phyloP scores from a whole-genome alignment of 306 rosid species.

The Senna siamea region DNA sequence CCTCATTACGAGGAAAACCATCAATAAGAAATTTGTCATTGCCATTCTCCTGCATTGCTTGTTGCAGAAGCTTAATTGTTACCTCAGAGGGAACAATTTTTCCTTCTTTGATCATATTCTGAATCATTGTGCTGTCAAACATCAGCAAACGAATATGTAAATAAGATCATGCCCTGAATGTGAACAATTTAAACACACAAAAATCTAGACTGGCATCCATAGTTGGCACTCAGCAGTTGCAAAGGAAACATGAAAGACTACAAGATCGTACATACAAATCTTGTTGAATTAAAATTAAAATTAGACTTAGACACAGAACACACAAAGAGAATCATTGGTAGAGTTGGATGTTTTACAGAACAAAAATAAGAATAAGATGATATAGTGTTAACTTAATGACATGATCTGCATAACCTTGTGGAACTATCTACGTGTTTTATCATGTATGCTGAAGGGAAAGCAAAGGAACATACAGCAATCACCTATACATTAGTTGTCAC shows the following conservation, averaged over 20 bases:
- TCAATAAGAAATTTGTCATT: conserved; percentile 95
- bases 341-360: conserved; percentile 7
- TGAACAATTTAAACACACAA: conserved; percentile 29
- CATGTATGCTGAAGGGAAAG: neutral
- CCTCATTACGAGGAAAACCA: conserved; percentile 99
- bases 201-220: conserved; percentile 17
- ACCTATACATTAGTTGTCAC: neutral
- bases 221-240: neutral
- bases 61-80: conserved; percentile 87
- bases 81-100: conserved; percentile 96
- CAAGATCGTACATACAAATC: neutral
- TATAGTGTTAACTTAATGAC: neutral
- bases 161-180: neutral
- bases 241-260: conserved; percentile 3
- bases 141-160: conserved; percentile 36
- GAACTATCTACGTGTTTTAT: neutral
- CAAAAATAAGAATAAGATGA: conserved; percentile 2
- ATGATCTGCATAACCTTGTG: neutral
- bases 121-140: conserved; percentile 84
- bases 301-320: neutral
- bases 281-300: neutral
- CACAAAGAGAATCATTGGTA: neutral
- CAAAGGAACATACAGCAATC: neutral
- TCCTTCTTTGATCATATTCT: conserved; percentile 93
- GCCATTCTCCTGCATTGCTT: conserved; percentile 73